phyloP scores from a whole-genome alignment of 192 early-diverging fungal genomes.

The Backusella macrospora region DNA sequence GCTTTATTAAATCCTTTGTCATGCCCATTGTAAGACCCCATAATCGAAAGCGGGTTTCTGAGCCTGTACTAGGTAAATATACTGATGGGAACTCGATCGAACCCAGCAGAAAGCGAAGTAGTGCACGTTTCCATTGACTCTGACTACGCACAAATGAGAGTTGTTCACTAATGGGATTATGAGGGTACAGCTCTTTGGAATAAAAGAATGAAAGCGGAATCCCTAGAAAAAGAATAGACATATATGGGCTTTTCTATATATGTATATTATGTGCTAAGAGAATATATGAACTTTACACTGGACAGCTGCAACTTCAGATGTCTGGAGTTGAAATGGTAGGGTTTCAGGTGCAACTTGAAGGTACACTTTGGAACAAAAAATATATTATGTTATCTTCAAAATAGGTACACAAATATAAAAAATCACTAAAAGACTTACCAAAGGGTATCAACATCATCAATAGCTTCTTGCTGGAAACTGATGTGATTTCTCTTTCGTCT shows the following conservation, averaged over 20 bases:
- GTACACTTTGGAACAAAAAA: constrained; percentile 26
- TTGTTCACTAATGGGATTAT: constrained; percentile 13
- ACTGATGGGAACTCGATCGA: constrained; percentile 32
- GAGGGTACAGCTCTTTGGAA: constrained; percentile 6
- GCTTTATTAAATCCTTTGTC: constrained; percentile 29
- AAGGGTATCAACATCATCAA: constrained; percentile 40
- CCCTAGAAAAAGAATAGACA: constrained; percentile 16
- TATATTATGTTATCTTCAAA: background rate
- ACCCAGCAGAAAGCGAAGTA: constrained; percentile 26
- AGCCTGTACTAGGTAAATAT: constrained; percentile 23
- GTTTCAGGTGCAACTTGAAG: constrained; percentile 35
- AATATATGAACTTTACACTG: constrained; percentile 28
- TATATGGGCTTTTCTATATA: background rate
- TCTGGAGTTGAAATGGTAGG: constrained; percentile 24
- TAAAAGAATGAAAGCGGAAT: constrained; percentile 34
- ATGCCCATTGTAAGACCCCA: constrained; percentile 41
- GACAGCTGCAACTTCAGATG: constrained; percentile 36
- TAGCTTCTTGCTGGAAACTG: constrained; percentile 23
- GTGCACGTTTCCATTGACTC: background rate
- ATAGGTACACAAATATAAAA: background rate
- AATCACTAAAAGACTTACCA: constrained; percentile 17
- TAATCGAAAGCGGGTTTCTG: constrained; percentile 13
- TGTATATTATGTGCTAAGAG: background rate
- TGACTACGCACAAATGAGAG: constrained; percentile 6
- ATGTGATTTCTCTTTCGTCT: constrained; percentile 31